Conservation (phyloP, 2,329 filamentous ascomycete species). For the Knufia petricola region DNA sequence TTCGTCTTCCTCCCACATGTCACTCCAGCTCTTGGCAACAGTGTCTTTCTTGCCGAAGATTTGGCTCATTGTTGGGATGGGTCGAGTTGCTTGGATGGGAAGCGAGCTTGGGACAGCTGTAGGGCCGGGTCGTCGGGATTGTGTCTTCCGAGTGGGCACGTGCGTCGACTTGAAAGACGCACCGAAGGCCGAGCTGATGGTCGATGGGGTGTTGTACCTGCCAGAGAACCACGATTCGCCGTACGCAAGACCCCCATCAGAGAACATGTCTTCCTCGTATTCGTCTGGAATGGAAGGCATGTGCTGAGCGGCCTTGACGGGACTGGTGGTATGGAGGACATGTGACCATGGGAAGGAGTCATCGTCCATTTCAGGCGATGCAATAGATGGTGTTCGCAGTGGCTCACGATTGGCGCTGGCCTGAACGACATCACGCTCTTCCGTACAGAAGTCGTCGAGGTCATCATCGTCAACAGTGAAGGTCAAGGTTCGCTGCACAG, state of each 20-base stretch:
- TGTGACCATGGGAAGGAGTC: slow-evolving; percentile 94
- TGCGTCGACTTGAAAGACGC: slow-evolving; percentile 69
- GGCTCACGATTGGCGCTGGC: slow-evolving; percentile 85
- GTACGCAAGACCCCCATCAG: slow-evolving; percentile 45
- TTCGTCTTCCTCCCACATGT: slow-evolving; percentile 94
- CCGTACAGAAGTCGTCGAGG: slow-evolving; percentile 74
- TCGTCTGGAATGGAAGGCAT: slow-evolving; percentile 75
- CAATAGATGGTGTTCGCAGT: slow-evolving; percentile 87
- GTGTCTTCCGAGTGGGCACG: slow-evolving; percentile 36
- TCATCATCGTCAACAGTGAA: slow-evolving; percentile 91
- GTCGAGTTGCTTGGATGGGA: slow-evolving; percentile 50
- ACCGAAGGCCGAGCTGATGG: slow-evolving; percentile 72
- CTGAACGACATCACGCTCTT: slow-evolving; percentile 64
- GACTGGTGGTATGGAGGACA: slow-evolving; percentile 62
- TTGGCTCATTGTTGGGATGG: slow-evolving; percentile 64
- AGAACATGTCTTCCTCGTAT: slow-evolving; percentile 80
- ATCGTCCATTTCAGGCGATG: slow-evolving; percentile 68
- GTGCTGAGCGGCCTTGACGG: slow-evolving; percentile 63
- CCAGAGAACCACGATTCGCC: slow-evolving; percentile 67
- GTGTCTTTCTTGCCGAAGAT: slow-evolving; percentile 69
- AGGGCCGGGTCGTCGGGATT: slow-evolving; percentile 42
- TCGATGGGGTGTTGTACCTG: slow-evolving; percentile 66
- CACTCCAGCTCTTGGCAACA: slow-evolving; percentile 98
- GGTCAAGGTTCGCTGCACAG: slow-evolving; percentile 68
- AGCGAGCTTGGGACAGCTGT: slow-evolving; percentile 73